Evolutionary conservation across 805 yeast species (phyloP).

Genomic region (Schwanniomyces occidentalis): DNA sequence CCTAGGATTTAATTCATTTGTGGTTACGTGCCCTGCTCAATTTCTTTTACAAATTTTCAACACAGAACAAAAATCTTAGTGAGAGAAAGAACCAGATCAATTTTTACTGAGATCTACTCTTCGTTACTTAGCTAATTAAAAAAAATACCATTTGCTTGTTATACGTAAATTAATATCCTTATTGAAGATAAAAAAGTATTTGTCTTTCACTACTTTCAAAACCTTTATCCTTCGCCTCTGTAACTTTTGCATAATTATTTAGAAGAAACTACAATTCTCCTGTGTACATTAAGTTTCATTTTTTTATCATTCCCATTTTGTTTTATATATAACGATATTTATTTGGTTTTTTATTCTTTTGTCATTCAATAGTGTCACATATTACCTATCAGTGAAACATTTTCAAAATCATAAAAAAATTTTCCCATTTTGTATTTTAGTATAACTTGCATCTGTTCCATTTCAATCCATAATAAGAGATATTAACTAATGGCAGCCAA

Average conservation of each 20-base stretch:
- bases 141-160: too few relatives aligned
- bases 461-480: not conserved
- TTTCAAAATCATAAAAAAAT: not conserved
- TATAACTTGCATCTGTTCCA: not conserved
- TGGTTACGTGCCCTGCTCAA: constrained; percentile 4
- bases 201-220: too few relatives aligned
- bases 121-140: too few relatives aligned
- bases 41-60: constrained; percentile 3
- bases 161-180: too few relatives aligned
- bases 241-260: constrained; percentile 1
- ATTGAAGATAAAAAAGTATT: too few relatives aligned
- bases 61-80: constrained; percentile 3
- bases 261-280: constrained; percentile 2
- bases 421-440: not conserved
- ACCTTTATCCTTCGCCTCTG: constrained; percentile 1
- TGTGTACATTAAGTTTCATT: constrained; percentile 8
- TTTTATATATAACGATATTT: too few relatives aligned
- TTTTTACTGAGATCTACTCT: too few relatives aligned
- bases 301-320: constrained; percentile 3
- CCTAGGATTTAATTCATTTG: not conserved
- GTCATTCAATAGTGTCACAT: not conserved
- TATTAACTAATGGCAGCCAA: constrained; percentile 16
- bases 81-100: constrained; percentile 7
- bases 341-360: constrained; percentile 2
- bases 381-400: not conserved